Percentiles rank a stretch among this genome's conserved stretches.
Conservation (phyloP, 2,329 filamentous ascomycete species). For the Sphaerulina vaccinii region DNA sequence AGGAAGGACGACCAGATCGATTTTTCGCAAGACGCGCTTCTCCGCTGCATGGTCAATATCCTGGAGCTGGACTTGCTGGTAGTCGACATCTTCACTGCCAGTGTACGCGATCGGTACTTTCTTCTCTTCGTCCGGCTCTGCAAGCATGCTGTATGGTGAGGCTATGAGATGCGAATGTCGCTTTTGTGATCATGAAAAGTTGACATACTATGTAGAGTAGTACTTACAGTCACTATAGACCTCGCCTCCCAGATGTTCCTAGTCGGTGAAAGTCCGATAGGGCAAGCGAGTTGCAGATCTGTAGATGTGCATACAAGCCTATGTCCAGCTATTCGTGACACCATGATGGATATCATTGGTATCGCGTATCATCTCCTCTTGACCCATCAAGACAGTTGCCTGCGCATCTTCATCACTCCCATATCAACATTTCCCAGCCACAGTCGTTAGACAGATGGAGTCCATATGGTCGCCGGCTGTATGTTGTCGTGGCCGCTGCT, state of each 20-base stretch:
- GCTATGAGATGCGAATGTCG: neutral
- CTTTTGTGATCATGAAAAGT: neutral
- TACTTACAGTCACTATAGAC: neutral
- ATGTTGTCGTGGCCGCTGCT: neutral
- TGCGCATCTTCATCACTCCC: no score
- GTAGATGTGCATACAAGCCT: neutral
- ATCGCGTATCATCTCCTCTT: no score
- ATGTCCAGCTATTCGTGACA: neutral
- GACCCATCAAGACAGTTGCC: no score
- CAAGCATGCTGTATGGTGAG: neutral
- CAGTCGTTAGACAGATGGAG: no score
- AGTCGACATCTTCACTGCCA: slow-evolving; percentile 9
- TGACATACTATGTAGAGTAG: neutral
- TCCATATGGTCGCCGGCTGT: neutral
- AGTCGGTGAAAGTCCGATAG: slow-evolving; percentile 1
- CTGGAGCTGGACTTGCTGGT: slow-evolving; percentile 6
- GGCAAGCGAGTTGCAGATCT: slow-evolving; percentile 8
- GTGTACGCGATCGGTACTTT: slow-evolving; percentile 1
- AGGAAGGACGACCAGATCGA: slow-evolving; percentile 23
- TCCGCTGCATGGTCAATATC: slow-evolving; percentile 9
- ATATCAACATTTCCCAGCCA: no score
- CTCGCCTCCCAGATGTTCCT: neutral
- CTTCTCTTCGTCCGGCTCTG: slow-evolving; percentile 9
- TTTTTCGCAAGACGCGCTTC: slow-evolving; percentile 21
- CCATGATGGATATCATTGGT: neutral